phyloP scores from a whole-genome alignment of 441 rosid species.

The Breynia disticha region DNA sequence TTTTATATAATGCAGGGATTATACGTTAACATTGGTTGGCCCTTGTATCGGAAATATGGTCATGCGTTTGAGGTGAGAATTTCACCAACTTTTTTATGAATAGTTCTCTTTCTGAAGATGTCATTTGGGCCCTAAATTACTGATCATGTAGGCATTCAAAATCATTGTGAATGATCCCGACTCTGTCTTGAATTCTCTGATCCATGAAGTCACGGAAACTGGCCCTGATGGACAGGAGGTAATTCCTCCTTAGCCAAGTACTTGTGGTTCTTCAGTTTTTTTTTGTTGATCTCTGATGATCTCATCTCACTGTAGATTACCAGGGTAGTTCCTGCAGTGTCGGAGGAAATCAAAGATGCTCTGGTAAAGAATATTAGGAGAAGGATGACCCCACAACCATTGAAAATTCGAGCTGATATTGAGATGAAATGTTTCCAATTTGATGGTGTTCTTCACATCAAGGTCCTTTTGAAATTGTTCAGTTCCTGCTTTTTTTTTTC shows the following conservation, averaged over 20 bases:
- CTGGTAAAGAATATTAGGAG: constrained; percentile 80
- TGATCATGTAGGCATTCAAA: constrained; percentile 71
- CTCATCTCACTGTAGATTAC: constrained; percentile 38
- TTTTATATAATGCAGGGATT: constrained; percentile 44
- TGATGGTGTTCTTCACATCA: constrained; percentile 94
- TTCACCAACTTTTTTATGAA: constrained; percentile 5
- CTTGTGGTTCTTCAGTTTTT: background rate
- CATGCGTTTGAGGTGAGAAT: constrained; percentile 92
- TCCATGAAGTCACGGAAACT: constrained; percentile 71
- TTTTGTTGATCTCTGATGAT: constrained; percentile 10
- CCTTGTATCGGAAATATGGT: constrained; percentile 81
- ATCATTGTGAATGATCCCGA: constrained; percentile 85
- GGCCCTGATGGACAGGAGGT: constrained; percentile 95
- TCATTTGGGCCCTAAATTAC: constrained; percentile 1
- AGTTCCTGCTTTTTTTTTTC: background rate
- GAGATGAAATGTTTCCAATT: constrained; percentile 96
- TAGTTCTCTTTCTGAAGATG: background rate
- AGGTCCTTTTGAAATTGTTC: constrained; percentile 32
- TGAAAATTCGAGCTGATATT: constrained; percentile 91
- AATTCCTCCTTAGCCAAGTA: constrained; percentile 9
- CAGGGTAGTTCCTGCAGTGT: constrained; percentile 68
- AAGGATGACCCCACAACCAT: constrained; percentile 95
- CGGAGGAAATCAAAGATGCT: constrained; percentile 81
- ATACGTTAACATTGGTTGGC: constrained; percentile 84
- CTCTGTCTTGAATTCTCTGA: constrained; percentile 61